phyloP scores from a whole-genome alignment of 2,329 filamentous ascomycete species.

The Penicillium rolfsii region DNA sequence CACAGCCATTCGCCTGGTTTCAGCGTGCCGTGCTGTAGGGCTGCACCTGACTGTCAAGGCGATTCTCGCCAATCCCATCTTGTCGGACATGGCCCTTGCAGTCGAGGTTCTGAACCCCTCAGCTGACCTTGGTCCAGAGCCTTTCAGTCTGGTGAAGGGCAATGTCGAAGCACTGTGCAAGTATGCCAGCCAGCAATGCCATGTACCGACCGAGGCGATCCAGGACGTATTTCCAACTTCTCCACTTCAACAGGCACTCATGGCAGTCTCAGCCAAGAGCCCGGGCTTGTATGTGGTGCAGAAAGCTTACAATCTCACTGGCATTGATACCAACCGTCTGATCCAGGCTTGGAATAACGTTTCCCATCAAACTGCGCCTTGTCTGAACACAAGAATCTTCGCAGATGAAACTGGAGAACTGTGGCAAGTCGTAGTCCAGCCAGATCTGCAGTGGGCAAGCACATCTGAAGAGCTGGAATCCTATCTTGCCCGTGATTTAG shows the following conservation, averaged over 20 bases:
- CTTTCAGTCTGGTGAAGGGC: neutral
- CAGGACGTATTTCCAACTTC: neutral
- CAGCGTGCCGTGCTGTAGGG: neutral
- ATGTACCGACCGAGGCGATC: neutral
- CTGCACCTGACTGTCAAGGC: too few species aligned
- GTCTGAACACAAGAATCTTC: neutral
- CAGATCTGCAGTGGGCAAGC: neutral
- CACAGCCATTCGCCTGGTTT: neutral
- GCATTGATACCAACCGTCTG: neutral
- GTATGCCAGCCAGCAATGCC: neutral
- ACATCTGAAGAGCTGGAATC: neutral
- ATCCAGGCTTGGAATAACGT: neutral
- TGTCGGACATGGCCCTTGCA: too few species aligned
- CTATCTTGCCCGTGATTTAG: neutral
- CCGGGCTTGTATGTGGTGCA: neutral
- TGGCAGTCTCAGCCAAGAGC: neutral
- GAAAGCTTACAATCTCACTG: neutral
- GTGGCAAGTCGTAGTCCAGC: neutral
- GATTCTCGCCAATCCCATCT: too few species aligned
- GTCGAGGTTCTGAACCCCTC: neutral
- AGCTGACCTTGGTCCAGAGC: neutral
- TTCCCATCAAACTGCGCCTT: neutral
- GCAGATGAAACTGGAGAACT: neutral
- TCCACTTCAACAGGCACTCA: neutral
- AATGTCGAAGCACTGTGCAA: neutral